Evolutionary conservation across 2,329 filamentous ascomycete species (phyloP).

Genomic region (Fusarium tuaranense): DNA sequence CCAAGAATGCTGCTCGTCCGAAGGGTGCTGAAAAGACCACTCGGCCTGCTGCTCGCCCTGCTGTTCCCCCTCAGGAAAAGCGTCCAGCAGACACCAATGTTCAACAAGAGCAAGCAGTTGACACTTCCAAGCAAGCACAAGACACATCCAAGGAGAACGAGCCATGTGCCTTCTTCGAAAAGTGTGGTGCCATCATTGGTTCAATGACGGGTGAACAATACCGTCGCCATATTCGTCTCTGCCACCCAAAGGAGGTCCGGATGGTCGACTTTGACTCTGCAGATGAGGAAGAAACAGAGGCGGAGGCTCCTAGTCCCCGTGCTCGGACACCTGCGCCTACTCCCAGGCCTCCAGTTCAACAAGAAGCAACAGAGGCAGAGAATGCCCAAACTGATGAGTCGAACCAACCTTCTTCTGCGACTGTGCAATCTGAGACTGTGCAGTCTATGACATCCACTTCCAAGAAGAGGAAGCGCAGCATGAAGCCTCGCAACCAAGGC

Average conservation of each 20-base stretch:
- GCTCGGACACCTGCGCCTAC: background rate
- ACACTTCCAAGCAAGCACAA: background rate
- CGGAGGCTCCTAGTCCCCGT: background rate
- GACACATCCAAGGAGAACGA: background rate
- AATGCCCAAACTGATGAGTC: background rate
- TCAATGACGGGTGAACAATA: slow-evolving; percentile 25
- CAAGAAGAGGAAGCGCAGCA: background rate
- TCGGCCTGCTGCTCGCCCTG: background rate
- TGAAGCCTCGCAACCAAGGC: background rate
- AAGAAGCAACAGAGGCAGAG: background rate
- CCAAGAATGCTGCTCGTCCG: background rate
- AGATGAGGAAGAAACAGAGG: background rate
- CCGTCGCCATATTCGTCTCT: background rate
- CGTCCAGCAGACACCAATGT: background rate
- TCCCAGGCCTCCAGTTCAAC: background rate
- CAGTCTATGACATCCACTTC: background rate
- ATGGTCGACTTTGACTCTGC: background rate
- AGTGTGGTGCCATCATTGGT: slow-evolving; percentile 18
- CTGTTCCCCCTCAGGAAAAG: background rate
- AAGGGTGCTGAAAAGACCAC: background rate
- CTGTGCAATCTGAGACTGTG: background rate
- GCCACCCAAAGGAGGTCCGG: slow-evolving; percentile 13
- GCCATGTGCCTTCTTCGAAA: slow-evolving; percentile 26
- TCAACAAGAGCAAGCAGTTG: background rate
- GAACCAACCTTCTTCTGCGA: background rate